Base-by-base conservation (phyloP, 1,284 basidiomycete species). In the Cutaneotrichosporon cutaneum region DNA sequence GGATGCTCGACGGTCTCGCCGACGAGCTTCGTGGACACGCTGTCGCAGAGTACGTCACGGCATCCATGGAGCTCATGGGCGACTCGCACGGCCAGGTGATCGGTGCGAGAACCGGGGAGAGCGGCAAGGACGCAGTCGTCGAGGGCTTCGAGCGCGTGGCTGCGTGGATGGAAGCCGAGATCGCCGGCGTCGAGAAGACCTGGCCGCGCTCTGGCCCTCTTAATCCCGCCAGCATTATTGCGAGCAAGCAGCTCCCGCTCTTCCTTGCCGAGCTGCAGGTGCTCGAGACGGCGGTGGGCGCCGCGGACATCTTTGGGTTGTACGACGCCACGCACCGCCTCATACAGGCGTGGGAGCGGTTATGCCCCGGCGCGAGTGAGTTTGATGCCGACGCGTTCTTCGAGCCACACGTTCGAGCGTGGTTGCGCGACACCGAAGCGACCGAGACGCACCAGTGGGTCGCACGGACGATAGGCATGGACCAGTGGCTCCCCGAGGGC, bases 381-480 rank as follows among this genome's bases (percentile, higher is more conserved):
- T 78, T 79, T 45, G 77, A 79, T 52, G 55, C 78, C 4, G 76
- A 80, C 56, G 57, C 70, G 4, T 79, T 78, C 68, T 80, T 80
- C 58, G 77, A 79, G 61, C 79, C 79, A 24, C 74, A 79, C 53
- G 75, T 80, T 11, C n/a, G 64, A 13, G 72, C 74, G 26, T 80
- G 79, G 79, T 62, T 80, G 51, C 70, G 69, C 30, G 72, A 77
- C 47, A 78, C 75, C 16, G 76, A 78, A 56, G 68, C 61, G 14
- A 74, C 70, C n/a, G 72, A 77, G 27, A 72, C 73, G 14, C 69
- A 76, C 52, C 73, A 77, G 58, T 79, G 77, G 77, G 77, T 80
- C 21, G 73, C 72, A 11, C 62, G 79, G 42, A 72, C 76, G 2
- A 73, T 80, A 7, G 73, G 71, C 4, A 76, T 77, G 76, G 79